Base-by-base conservation (phyloP, 1,284 basidiomycete species). In the Agaricales sp. region DNA sequence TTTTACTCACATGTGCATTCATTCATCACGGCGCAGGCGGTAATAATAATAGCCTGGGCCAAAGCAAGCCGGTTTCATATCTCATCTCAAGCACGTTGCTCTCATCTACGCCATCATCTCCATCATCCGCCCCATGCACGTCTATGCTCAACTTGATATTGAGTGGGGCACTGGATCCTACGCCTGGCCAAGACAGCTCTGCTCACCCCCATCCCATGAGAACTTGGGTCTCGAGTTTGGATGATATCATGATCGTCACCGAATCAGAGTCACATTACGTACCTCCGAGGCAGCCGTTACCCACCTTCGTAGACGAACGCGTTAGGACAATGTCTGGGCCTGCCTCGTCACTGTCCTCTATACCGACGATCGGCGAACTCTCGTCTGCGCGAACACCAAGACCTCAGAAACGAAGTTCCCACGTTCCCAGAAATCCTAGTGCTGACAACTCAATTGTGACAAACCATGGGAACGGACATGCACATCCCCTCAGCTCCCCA, bases 191-290 rank as follows among this genome's bases (percentile, higher is more conserved):
- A 41, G 39, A 41, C 16, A 18, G 18, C 16, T 8, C 16, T n/a
- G 39, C 39, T 16, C 16, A 41, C 18, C 39, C 39, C 6, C 39
- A 41, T 20, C 39, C 39, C 13, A 41, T 41, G 39, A 41, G 39
- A 41, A 41, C 39, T n/a, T 41, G 39, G 39, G 18, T 41, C 8
- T 41, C 39, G 6, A 11, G 39, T 20, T n/a, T 20, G n/a, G 39
- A 41, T n/a, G 39, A 41, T 41, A 41, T 41, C 39, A 41, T 41
- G 39, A 41, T 41, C 6, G 39, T 41, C 16, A 18, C 39, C 39
- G 16, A 8, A 4, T 18, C 39, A 8, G 39, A 41, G 18, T 20
- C 39, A 8, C 30, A n/a, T 11, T 35, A 11, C 30, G n/a, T 35
- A n/a, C 11, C 30, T n/a, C 39, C 39, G 13, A n/a, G 39, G 19